Percentiles rank a stretch among this genome's conserved stretches.
phyloP scores from a whole-genome alignment of 148 eudicot genomes.

The Gaultheria prostrata region DNA sequence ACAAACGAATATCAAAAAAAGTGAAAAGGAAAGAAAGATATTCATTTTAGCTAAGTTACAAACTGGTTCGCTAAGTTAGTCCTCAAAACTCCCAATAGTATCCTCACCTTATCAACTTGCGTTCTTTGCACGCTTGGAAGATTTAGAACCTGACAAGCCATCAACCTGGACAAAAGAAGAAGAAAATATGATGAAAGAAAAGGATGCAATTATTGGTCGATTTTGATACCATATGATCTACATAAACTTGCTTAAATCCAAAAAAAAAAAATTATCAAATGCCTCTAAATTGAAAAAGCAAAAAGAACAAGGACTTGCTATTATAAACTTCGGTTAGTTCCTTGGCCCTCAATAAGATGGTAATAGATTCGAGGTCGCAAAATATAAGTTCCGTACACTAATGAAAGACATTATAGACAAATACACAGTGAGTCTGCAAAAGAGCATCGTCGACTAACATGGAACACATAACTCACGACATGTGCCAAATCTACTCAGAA shows the following conservation, averaged over 20 bases:
- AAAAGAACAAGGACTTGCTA: background rate
- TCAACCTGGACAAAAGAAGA: constrained; percentile 37
- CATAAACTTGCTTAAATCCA: background rate
- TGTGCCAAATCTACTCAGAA: background rate
- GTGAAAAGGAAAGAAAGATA: background rate
- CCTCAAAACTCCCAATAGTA: background rate
- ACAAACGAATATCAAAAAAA: background rate
- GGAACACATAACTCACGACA: background rate
- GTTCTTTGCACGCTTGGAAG: constrained; percentile 33
- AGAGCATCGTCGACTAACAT: background rate
- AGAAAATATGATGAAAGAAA: background rate
- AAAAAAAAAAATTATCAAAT: constrained; percentile 7
- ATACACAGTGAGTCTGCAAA: background rate
- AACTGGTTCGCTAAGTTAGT: background rate
- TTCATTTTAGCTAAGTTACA: background rate
- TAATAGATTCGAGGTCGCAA: background rate
- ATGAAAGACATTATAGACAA: background rate
- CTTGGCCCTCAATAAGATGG: background rate
- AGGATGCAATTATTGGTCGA: background rate
- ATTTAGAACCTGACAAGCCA: constrained; percentile 52
- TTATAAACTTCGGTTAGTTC: background rate
- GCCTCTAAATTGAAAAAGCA: background rate
- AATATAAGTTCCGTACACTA: no score
- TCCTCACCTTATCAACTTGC: constrained; percentile 77
- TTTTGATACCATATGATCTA: background rate